Evolutionary conservation across 495 filamentous ascomycete genomes (phyloP).

Genomic region (Xylaria longipes): DNA sequence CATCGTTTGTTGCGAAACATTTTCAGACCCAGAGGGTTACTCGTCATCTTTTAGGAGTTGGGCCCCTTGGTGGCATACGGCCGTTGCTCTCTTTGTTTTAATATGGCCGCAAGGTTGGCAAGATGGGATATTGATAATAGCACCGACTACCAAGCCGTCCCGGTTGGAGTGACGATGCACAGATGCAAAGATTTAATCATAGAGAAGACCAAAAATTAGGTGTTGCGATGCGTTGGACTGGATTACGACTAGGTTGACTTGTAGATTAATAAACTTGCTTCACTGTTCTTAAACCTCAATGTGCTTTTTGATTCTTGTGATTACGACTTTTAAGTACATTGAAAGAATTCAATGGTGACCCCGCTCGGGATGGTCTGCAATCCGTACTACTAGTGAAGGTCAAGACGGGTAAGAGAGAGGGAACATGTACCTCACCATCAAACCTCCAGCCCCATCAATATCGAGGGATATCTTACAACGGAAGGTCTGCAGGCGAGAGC

Average conservation of each 20-base stretch:
- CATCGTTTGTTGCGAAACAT: slow-evolving; percentile 16
- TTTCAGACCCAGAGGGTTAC: slow-evolving; percentile 21
- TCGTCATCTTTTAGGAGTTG: slow-evolving; percentile 17
- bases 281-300: neutral
- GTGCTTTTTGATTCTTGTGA: neutral
- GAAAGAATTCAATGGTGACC: neutral
- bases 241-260: slow-evolving; percentile 12
- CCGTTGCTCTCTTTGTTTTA: slow-evolving; percentile 1
- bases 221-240: slow-evolving; percentile 22
- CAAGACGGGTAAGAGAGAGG: neutral
- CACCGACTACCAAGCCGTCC: neutral
- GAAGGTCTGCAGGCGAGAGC: slow-evolving; percentile 75
- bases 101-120: slow-evolving; percentile 4
- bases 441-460: slow-evolving; percentile 65
- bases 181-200: slow-evolving; percentile 21
- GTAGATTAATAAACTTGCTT: slow-evolving; percentile 15
- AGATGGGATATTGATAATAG: slow-evolving; percentile 11
- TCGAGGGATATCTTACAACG: slow-evolving; percentile 49
- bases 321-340: neutral
- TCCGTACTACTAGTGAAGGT: neutral
- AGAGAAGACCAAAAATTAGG: slow-evolving; percentile 11
- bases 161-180: slow-evolving; percentile 2
- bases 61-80: slow-evolving; percentile 15
- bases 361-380: neutral
- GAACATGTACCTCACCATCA: slow-evolving; percentile 75